Evolutionary conservation across 352 stramenopile species (phyloP).

Genomic region (Saprolegnia diclina): DNA sequence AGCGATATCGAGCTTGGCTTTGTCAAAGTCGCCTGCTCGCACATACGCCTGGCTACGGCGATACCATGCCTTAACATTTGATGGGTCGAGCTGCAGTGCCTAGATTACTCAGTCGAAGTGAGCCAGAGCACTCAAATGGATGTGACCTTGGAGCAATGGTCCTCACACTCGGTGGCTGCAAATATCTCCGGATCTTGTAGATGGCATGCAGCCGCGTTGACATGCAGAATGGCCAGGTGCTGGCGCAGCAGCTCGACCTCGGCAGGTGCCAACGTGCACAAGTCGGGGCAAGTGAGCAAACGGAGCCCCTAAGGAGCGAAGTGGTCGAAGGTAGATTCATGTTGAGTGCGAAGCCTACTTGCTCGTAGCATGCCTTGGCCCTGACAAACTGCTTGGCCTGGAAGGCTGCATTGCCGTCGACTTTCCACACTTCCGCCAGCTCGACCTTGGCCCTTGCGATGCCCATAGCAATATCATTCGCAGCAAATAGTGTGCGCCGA

Average conservation of each 20-base stretch:
- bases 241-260: background rate
- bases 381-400: conserved; percentile 1
- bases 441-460: conserved; percentile 1
- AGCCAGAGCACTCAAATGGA: background rate
- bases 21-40: conserved; percentile 47
- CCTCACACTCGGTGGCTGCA: conserved; percentile 33
- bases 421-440: background rate
- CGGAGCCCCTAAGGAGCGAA: background rate
- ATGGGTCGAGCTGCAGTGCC: conserved; percentile 36
- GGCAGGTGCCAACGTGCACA: background rate
- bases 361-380: conserved; percentile 3
- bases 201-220: conserved; percentile 9
- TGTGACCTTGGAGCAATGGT: conserved; percentile 40
- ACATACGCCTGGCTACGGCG: conserved; percentile 57
- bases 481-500: too few species aligned
- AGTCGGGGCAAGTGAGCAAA: background rate
- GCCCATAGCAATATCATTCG: too few species aligned
- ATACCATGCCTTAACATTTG: conserved; percentile 59
- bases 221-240: background rate
- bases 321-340: background rate
- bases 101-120: background rate
- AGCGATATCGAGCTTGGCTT: conserved; percentile 33
- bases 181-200: background rate
- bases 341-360: background rate
- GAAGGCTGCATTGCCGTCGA: conserved; percentile 5